Evolutionary conservation across 306 rosid genomes (phyloP).

Genomic region (Medicago truncatula): MtrunA17r5.0-ANR NC_053045.1:46204001-46204500

Average conservation of each 20-base stretch:
- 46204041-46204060: slow-evolving; percentile 63
- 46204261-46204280: slow-evolving; percentile 72
- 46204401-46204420: slow-evolving; percentile 8
- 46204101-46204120: slow-evolving; percentile 62
- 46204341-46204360: slow-evolving; percentile 93
- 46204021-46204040: slow-evolving; percentile 77
- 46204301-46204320: slow-evolving; percentile 91
- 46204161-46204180: slow-evolving; percentile 39
- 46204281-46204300: slow-evolving; percentile 90
- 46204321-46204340: slow-evolving; percentile 93
- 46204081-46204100: slow-evolving; percentile 45
- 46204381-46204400: slow-evolving; percentile 52
- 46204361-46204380: slow-evolving; percentile 85
- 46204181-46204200: slow-evolving; percentile 17
- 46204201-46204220: not conserved
- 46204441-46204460: not conserved
- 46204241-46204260: slow-evolving; percentile 65
- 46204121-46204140: slow-evolving; percentile 65
- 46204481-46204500: not conserved
- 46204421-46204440: slow-evolving; percentile 6
- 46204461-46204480: not conserved
- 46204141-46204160: not conserved
- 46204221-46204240: slow-evolving; percentile 44
- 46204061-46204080: slow-evolving; percentile 62
- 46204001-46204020: slow-evolving; percentile 63